These are phyloP conservation scores for Mycothermus thermophilus DNA, from an alignment of 495 filamentous ascomycete species.

Conservation along the genomic window DNA sequence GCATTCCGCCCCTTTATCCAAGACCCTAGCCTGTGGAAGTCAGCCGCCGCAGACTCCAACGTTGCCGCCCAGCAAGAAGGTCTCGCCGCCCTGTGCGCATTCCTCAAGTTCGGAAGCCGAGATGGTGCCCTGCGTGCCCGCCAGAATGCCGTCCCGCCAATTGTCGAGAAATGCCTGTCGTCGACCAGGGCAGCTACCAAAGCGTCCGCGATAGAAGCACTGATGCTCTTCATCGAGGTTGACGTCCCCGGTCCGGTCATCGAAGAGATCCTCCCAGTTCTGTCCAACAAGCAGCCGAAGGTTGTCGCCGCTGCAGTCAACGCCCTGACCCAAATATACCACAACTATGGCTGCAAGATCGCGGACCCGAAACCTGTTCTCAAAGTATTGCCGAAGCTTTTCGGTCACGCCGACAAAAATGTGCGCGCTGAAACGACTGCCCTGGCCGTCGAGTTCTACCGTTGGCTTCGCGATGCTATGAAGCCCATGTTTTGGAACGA, in stretches of 20 bases:
- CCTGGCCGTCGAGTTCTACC: slow-evolving; percentile 84
- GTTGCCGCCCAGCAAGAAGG: slow-evolving; percentile 95
- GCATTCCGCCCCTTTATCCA: slow-evolving; percentile 75
- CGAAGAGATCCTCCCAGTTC: slow-evolving; percentile 73
- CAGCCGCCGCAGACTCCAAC: slow-evolving; percentile 86
- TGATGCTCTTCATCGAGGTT: slow-evolving; percentile 79
- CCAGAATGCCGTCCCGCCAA: slow-evolving; percentile 52
- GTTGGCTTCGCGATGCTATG: slow-evolving; percentile 96
- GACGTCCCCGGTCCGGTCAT: slow-evolving; percentile 77
- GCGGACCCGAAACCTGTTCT: slow-evolving; percentile 93
- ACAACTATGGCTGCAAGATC: slow-evolving; percentile 90
- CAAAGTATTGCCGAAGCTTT: slow-evolving; percentile 79
- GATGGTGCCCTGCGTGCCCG: slow-evolving; percentile 74
- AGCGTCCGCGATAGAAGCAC: slow-evolving; percentile 67
- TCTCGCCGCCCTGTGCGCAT: slow-evolving; percentile 71
- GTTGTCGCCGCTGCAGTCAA: slow-evolving; percentile 73
- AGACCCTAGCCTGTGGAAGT: slow-evolving; percentile 80
- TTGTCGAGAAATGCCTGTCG: slow-evolving; percentile 85
- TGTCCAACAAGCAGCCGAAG: slow-evolving; percentile 90
- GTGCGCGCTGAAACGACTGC: slow-evolving; percentile 89
- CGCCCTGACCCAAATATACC: slow-evolving; percentile 69
- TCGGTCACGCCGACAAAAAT: slow-evolving; percentile 96
- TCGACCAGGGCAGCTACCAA: slow-evolving; percentile 82
- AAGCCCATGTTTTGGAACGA: slow-evolving; percentile 97
- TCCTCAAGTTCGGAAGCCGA: slow-evolving; percentile 72